Evolutionary conservation across 2,329 filamentous ascomycete genomes (phyloP).

Genomic region (Didymella sp.): DNA sequence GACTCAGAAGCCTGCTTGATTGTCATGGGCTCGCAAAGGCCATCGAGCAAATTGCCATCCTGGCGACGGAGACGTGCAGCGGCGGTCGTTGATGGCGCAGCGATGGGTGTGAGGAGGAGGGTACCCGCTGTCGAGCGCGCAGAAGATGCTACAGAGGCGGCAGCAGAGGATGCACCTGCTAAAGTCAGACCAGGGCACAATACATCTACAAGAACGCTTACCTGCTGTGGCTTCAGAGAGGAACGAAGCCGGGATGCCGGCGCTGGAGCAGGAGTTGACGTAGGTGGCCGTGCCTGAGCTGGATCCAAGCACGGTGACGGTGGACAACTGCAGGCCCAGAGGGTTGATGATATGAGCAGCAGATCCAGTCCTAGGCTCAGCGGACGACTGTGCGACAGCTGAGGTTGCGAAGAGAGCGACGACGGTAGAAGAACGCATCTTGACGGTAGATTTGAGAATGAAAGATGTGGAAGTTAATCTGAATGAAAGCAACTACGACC

Average conservation of each 20-base stretch:
- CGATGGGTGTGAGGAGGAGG: slow-evolving; percentile 16
- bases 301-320: slow-evolving; percentile 31
- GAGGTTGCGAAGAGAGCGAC: slow-evolving; percentile 28
- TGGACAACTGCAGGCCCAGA: slow-evolving; percentile 11
- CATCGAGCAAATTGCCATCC: slow-evolving; percentile 9
- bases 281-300: slow-evolving; percentile 35
- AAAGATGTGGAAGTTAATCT: neutral
- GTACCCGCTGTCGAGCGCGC: neutral
- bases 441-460: neutral
- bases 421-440: slow-evolving; percentile 30
- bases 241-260: slow-evolving; percentile 19
- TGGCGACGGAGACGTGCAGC: slow-evolving; percentile 29
- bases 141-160: neutral
- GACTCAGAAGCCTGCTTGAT: slow-evolving; percentile 35
- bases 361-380: slow-evolving; percentile 24
- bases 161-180: slow-evolving; percentile 1
- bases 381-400: slow-evolving; percentile 25
- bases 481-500: neutral
- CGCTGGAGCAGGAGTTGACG: slow-evolving; percentile 25
- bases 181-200: neutral
- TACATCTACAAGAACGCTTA: neutral
- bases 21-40: slow-evolving; percentile 31
- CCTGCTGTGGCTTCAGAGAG: neutral
- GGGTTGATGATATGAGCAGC: slow-evolving; percentile 27
- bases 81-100: slow-evolving; percentile 24